Base-by-base conservation (phyloP, 495 filamentous ascomycete species). In the Daldinia decipiens region DNA sequence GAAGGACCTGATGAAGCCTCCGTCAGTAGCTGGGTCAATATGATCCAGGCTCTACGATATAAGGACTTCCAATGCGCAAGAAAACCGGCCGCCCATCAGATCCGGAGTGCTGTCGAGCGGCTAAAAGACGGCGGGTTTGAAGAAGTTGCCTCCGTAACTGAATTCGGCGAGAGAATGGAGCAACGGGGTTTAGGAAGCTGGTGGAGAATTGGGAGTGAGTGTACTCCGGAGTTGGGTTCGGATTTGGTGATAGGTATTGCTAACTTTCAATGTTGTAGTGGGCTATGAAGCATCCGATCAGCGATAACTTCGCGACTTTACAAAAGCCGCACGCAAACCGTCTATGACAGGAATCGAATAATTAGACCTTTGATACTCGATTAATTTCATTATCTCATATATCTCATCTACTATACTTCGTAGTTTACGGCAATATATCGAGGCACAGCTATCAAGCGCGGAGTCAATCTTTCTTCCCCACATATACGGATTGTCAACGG, bases 1-100 rank as follows among this genome's bases (percentile, higher is more conserved):
- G 89, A 92, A 75, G 88, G 88, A 3, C 71, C 70, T 19, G 84
- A 86, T 17, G 82, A 86, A 68, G 77, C 53, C n/a, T 47, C 64
- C 15, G 66, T 77, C 31, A 66, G 24, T 76, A 43, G 79, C 19
- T 78, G 76, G 76, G 74, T 78, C 50, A 58, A 32, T 40, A 59
- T 52, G 13, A 72, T 78, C 15, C 64, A 74, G 34, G 62, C 59
- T 17, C 59, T 78, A 26, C 64, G 68, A 26, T 78, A 78, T 31
- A 78, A 78, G 50, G 76, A 78, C 57, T 76, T 76, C 19, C 70
- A 74, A 21, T 78, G 76, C 19, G 50, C 67, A 15, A 59, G 54
- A 21, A 75, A 74, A 47, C 76, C 76, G 13, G 59, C 64, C 2
- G 54, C 51, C 7, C 56, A 52, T 15, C 17, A 27, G 15, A 39